These are phyloP conservation scores for Geosiphon pyriformis DNA, from an alignment of 192 early-diverging fungal genomes.

Conservation along the genomic window DNA sequence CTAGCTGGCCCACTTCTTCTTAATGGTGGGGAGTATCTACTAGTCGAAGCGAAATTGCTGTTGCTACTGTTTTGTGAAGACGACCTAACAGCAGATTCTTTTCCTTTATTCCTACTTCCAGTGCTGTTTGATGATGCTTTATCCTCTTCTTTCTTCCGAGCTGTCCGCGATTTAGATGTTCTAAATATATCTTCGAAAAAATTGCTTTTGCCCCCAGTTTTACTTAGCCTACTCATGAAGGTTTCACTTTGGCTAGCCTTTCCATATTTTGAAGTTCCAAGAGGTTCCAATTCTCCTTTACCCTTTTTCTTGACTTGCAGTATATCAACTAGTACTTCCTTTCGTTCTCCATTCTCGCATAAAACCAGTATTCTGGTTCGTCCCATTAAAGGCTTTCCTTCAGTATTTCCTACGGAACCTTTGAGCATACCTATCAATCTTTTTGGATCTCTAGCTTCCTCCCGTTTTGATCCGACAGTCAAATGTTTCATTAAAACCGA, in stretches of 20 bases:
- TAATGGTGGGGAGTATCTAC: background rate
- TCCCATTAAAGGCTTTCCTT: slow-evolving; percentile 15
- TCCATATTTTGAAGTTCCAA: slow-evolving; percentile 12
- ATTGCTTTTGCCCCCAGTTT: slow-evolving; percentile 5
- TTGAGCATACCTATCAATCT: slow-evolving; percentile 24
- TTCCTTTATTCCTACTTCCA: slow-evolving; percentile 4
- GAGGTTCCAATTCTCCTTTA: slow-evolving; percentile 9
- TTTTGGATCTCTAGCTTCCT: slow-evolving; percentile 16
- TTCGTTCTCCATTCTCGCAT: slow-evolving; percentile 22
- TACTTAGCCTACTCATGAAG: slow-evolving; percentile 1
- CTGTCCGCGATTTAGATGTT: background rate
- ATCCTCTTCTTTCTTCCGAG: background rate
- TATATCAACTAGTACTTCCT: slow-evolving; percentile 22
- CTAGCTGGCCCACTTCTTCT: slow-evolving; percentile 7
- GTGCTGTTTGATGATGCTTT: background rate
- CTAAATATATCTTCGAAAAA: slow-evolving; percentile 18
- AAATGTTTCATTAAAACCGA: slow-evolving; percentile 24
- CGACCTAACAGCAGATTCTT: slow-evolving; percentile 1
- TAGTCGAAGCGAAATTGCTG: background rate
- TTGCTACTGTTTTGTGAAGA: background rate
- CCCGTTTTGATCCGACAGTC: slow-evolving; percentile 10
- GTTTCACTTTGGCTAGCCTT: slow-evolving; percentile 1
- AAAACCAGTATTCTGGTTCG: slow-evolving; percentile 16
- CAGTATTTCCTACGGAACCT: background rate
- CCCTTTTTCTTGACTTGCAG: slow-evolving; percentile 17